Evolutionary conservation across 495 filamentous ascomycete genomes (phyloP).

Genomic region (Chaetomidium leptoderma): DNA sequence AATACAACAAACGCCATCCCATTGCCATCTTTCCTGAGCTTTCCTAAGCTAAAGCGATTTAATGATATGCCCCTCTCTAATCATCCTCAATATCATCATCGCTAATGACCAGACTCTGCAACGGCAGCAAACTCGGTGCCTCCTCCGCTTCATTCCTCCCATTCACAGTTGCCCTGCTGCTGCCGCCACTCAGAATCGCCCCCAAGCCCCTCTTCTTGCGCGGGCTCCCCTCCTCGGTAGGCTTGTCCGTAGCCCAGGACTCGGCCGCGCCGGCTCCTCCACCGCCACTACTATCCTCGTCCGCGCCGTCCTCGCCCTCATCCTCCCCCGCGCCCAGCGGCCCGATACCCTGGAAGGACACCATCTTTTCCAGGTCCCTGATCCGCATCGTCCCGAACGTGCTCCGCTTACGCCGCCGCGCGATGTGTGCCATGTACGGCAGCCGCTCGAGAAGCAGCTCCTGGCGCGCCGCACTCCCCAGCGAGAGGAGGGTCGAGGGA

Average conservation of each 20-base stretch:
- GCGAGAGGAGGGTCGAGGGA: slow-evolving; percentile 40
- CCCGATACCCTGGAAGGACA: slow-evolving; percentile 56
- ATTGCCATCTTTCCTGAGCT: not conserved
- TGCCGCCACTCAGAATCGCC: slow-evolving; percentile 24
- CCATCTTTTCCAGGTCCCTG: slow-evolving; percentile 64
- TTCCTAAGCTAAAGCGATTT: not conserved
- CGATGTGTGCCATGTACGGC: slow-evolving; percentile 74
- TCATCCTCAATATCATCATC: slow-evolving; percentile 98
- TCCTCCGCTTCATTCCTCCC: slow-evolving; percentile 20
- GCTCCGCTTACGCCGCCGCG: slow-evolving; percentile 35
- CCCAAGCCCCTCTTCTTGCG: slow-evolving; percentile 31
- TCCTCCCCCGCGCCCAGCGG: slow-evolving; percentile 32
- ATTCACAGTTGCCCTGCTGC: too few species aligned
- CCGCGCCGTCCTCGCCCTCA: slow-evolving; percentile 44
- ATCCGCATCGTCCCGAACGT: slow-evolving; percentile 26
- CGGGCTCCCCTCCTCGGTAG: slow-evolving; percentile 42
- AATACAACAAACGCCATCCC: not conserved
- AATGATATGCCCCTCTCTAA: slow-evolving; percentile 23
- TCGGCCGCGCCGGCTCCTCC: slow-evolving; percentile 30
- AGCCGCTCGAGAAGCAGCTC: slow-evolving; percentile 79
- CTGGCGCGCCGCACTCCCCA: slow-evolving; percentile 58
- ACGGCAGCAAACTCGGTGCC: slow-evolving; percentile 40
- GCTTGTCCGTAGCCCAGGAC: slow-evolving; percentile 57
- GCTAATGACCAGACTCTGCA: slow-evolving; percentile 69
- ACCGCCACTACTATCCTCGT: slow-evolving; percentile 33